Evolutionary conservation across 2,329 filamentous ascomycete species (phyloP).

Genomic region (Botrytis fabae): DNA sequence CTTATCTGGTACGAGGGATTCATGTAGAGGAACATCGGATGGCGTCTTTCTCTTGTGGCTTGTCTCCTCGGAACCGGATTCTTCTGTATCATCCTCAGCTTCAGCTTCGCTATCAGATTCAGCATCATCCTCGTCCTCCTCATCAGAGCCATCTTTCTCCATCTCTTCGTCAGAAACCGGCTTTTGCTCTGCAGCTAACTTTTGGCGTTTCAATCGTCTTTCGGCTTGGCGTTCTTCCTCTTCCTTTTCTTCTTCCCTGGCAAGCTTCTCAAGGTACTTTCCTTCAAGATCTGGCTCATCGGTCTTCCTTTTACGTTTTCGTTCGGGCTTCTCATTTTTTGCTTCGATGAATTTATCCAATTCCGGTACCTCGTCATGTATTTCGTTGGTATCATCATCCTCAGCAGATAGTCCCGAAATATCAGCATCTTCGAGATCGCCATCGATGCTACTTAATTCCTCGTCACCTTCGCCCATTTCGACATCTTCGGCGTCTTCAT

Average conservation of each 20-base stretch:
- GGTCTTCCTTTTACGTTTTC: constrained; percentile 64
- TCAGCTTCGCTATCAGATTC: constrained; percentile 34
- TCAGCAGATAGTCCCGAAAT: constrained; percentile 37
- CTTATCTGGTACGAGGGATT: constrained; percentile 55
- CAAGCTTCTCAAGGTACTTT: constrained; percentile 67
- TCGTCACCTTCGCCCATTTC: constrained; percentile 39
- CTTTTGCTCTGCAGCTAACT: constrained; percentile 45
- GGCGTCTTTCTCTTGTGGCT: constrained; percentile 45
- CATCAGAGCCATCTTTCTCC: constrained; percentile 35
- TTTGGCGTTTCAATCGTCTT: constrained; percentile 53
- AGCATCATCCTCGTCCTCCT: constrained; percentile 33
- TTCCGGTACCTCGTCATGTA: constrained; percentile 30
- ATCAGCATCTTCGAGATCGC: constrained; percentile 42
- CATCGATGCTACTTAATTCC: constrained; percentile 42
- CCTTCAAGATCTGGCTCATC: constrained; percentile 69
- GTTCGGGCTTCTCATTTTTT: constrained; percentile 44
- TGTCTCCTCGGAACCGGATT: constrained; percentile 26
- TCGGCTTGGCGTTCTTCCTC: constrained; percentile 47
- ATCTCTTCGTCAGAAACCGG: constrained; percentile 40
- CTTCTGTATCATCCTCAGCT: constrained; percentile 35
- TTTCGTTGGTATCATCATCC: constrained; percentile 35
- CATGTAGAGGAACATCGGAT: constrained; percentile 49
- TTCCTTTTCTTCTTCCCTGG: constrained; percentile 58
- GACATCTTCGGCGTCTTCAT: constrained; percentile 41
- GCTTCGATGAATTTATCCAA: constrained; percentile 47